Conservation (phyloP, 2,329 filamentous ascomycete genomes). For the Raffaelea ambrosiae region DNA sequence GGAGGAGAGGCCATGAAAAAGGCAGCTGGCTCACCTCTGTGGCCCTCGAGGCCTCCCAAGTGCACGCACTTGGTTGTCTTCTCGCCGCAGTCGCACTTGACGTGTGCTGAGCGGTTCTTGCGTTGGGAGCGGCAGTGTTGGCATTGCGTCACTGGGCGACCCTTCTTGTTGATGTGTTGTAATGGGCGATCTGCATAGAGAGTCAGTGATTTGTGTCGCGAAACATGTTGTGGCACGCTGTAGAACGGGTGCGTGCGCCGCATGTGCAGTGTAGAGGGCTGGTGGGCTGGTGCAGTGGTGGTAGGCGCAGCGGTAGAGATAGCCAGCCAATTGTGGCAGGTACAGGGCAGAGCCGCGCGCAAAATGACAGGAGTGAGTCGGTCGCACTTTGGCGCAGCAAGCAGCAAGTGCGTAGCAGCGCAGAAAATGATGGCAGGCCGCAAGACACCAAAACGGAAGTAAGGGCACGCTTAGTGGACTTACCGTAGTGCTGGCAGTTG, state of each 20-base stretch:
- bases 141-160: slow-evolving; percentile 94
- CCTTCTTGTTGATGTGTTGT: slow-evolving; percentile 95
- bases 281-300: not conserved
- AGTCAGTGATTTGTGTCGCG: slow-evolving; percentile 1
- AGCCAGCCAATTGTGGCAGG: too few species aligned
- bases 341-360: not conserved
- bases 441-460: not conserved
- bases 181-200: slow-evolving; percentile 69
- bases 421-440: not conserved
- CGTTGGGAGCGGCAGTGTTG: slow-evolving; percentile 92
- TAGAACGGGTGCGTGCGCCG: too few species aligned
- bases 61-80: slow-evolving; percentile 68
- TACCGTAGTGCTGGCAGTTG: slow-evolving; percentile 94
- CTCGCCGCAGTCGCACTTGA: slow-evolving; percentile 95
- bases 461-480: slow-evolving; percentile 28
- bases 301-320: too few species aligned
- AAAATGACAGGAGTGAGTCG: too few species aligned
- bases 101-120: slow-evolving; percentile 89
- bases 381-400: not conserved
- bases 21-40: slow-evolving; percentile 42
- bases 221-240: too few species aligned
- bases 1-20: not conserved
- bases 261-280: not conserved
- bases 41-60: slow-evolving; percentile 46
- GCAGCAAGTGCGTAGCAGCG: not conserved